Base-by-base conservation (phyloP, 1,284 basidiomycete genomes). In the Trichosporon ovoides region DNA sequence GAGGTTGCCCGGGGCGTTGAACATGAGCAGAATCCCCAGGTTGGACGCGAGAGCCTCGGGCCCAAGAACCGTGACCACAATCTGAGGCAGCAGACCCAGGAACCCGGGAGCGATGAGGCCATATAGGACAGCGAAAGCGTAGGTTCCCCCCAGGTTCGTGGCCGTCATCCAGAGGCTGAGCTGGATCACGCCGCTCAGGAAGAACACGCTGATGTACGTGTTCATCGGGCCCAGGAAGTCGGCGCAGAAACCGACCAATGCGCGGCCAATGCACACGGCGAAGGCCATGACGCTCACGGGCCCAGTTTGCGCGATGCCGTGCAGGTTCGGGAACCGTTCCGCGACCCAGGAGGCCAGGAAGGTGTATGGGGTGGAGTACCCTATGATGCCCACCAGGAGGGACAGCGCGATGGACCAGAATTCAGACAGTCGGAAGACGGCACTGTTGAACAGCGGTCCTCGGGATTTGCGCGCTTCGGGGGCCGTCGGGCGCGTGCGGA, bases 11-110 rank as follows among this genome's bases (percentile, higher is more conserved):
- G 60, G 60, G 0, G 54, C 53, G 38, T 56, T 59, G 40, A 62
- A 62, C 2, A 62, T 24, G 10, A 62, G 55, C 7, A 62, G 49
- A 3, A 62, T 18, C 5, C 60, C 71, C 2, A 69, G 66, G 43
- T 73, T 73, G 5, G 66, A 66, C 13, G 71, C 71, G 6, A 73
- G 60, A 38, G 69, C 66, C 2, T 57, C 38, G 0, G 68, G 65
- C 2, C 71, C 71, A 43, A 73, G 69, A 3, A 73, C 22, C 20
- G 68, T 66, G 1, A 69, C 67, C n/a, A 68, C 64, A 28, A 69
- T 68, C 52, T 70, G 68, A 0, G 71, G 71, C 38, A 73, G 53
- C 14, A 73, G 57, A 3, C 67, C 66, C 1, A 69, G 49, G 34
- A 64, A 73, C 3, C 68, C 68, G 1, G 71, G 68, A 3, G 71